Conservation (phyloP, 805 yeast genomes). For the Metschnikowia drakensbergensis region DNA sequence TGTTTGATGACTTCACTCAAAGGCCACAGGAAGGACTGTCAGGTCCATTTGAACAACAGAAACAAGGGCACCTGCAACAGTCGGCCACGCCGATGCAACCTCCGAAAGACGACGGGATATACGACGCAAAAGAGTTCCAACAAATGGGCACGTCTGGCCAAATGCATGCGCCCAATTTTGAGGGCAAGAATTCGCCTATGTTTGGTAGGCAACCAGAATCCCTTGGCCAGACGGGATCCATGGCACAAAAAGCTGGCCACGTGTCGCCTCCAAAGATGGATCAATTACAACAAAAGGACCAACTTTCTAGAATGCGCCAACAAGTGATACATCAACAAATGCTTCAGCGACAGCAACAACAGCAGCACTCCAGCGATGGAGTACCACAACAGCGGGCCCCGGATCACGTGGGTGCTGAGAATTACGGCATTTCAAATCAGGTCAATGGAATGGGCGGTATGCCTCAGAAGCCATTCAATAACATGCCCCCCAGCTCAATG, state of each 20-base stretch:
- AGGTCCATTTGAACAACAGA: not conserved
- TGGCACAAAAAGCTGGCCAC: conserved; percentile 1
- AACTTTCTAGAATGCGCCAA: conserved; percentile 35
- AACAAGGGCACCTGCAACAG: conserved; percentile 18
- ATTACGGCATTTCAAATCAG: conserved; percentile 8
- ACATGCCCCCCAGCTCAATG: not conserved
- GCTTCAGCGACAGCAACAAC: conserved; percentile 29
- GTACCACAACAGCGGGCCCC: conserved; percentile 7
- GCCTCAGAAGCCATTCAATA: not conserved
- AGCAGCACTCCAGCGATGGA: conserved; percentile 1
- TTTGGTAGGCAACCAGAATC: conserved; percentile 1
- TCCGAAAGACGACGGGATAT: not conserved
- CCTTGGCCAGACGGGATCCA: not conserved
- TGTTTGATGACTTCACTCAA: conserved; percentile 14
- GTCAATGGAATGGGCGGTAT: conserved; percentile 4
- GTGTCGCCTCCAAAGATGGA: not conserved
- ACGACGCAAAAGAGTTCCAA: not conserved
- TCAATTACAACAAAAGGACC: conserved; percentile 24
- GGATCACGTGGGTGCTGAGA: conserved; percentile 9
- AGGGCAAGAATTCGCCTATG: not conserved
- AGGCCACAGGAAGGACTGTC: not conserved
- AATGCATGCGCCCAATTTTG: not conserved
- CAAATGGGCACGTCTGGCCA: not conserved
- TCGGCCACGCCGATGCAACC: conserved; percentile 4
- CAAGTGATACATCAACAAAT: conserved; percentile 38